These are phyloP conservation scores for Heliocybe sulcata DNA, from an alignment of 1,284 basidiomycete species.

Conservation along the genomic window DNA sequence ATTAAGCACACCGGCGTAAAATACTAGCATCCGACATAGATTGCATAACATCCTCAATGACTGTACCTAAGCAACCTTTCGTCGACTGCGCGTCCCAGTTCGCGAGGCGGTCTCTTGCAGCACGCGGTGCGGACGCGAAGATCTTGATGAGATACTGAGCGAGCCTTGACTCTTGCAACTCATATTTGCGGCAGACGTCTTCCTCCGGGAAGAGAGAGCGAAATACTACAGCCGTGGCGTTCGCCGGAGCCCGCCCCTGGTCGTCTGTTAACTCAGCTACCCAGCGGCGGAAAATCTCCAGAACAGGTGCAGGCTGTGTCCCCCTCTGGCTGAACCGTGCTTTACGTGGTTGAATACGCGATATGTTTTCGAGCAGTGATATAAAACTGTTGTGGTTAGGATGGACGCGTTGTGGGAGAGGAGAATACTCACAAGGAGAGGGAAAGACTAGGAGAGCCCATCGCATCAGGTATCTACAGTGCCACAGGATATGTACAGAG, in stretches of 20 bases:
- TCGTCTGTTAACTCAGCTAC: slow-evolving; percentile 28
- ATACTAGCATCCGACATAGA: slow-evolving; percentile 26
- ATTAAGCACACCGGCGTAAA: neutral
- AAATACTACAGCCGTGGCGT: slow-evolving; percentile 50
- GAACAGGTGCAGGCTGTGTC: slow-evolving; percentile 23
- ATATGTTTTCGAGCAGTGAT: slow-evolving; percentile 36
- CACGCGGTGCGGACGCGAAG: slow-evolving; percentile 30
- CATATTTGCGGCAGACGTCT: slow-evolving; percentile 63
- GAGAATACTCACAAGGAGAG: neutral
- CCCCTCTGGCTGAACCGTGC: slow-evolving; percentile 10
- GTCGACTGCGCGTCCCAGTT: slow-evolving; percentile 43
- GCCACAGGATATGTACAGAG: neutral
- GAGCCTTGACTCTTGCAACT: slow-evolving; percentile 68
- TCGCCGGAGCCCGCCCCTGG: slow-evolving; percentile 39
- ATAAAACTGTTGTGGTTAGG: slow-evolving; percentile 29
- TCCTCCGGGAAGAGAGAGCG: slow-evolving; percentile 79
- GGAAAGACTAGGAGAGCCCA: neutral
- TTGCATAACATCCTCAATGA: slow-evolving; percentile 42
- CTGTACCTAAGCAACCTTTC: slow-evolving; percentile 65
- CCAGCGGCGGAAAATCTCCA: slow-evolving; percentile 41
- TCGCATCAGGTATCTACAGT: neutral
- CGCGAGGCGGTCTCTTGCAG: slow-evolving; percentile 26
- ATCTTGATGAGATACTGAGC: slow-evolving; percentile 43
- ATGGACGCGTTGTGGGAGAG: neutral
- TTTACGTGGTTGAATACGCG: slow-evolving; percentile 21